These are phyloP conservation scores for Nigrograna mackinnonii DNA, from an alignment of 2,329 filamentous ascomycete species.

Conservation along the genomic window DNA sequence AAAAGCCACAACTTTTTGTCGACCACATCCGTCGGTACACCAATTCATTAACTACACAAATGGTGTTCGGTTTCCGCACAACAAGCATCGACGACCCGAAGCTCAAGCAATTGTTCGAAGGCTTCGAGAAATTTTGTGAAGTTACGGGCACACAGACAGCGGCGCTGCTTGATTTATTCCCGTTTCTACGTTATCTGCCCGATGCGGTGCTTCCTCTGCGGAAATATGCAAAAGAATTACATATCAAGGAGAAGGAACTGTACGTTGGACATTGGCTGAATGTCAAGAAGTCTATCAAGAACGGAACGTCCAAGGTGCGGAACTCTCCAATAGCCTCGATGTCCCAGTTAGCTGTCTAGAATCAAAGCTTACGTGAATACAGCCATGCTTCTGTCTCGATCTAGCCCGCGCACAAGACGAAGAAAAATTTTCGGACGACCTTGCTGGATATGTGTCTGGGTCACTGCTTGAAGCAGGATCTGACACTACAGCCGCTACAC, in stretches of 20 bases:
- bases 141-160: constrained; percentile 47
- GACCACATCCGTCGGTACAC: constrained; percentile 55
- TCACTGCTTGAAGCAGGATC: constrained; percentile 31
- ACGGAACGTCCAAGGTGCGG: constrained; percentile 18
- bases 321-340: constrained; percentile 28
- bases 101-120: constrained; percentile 22
- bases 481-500: constrained; percentile 27
- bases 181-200: constrained; percentile 44
- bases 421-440: constrained; percentile 11
- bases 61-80: constrained; percentile 51
- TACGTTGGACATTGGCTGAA: constrained; percentile 12
- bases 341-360: constrained; percentile 27
- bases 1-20: constrained; percentile 45
- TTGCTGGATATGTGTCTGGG: constrained; percentile 24
- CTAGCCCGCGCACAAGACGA: constrained; percentile 7
- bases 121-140: constrained; percentile 46
- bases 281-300: constrained; percentile 7
- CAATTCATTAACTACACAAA: constrained; percentile 52
- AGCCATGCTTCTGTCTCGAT: constrained; percentile 14
- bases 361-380: constrained; percentile 23
- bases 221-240: constrained; percentile 45
- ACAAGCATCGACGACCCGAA: constrained; percentile 11
- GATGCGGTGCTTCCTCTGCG: constrained; percentile 32
- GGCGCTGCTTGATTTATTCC: constrained; percentile 49
- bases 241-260: constrained; percentile 42